Percentiles rank a stretch among this genome's conserved stretches.
Conservation (phyloP, 495 filamentous ascomycete species). For the Aspergillus incahuasiensis region DNA sequence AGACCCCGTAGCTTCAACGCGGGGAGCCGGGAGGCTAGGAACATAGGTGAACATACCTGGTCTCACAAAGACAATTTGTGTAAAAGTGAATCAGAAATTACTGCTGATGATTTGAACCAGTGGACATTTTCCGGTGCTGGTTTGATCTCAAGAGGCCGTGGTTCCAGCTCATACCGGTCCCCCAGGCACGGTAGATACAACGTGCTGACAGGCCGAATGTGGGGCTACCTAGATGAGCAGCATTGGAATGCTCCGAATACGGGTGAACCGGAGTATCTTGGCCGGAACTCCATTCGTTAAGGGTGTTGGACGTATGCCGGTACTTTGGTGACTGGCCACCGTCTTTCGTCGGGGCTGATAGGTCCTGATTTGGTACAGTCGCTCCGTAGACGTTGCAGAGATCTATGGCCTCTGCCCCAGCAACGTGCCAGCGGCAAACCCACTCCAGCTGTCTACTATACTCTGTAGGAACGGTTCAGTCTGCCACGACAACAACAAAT, state of each 20-base stretch:
- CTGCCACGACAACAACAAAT: neutral
- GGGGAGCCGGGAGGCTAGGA: neutral
- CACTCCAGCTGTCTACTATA: neutral
- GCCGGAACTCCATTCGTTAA: neutral
- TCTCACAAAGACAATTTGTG: too few species aligned
- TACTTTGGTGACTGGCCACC: neutral
- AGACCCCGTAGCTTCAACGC: neutral
- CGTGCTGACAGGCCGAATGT: neutral
- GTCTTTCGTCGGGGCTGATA: neutral
- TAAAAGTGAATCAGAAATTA: too few species aligned
- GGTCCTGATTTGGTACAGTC: neutral
- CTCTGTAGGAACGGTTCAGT: neutral
- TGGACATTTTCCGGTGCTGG: neutral
- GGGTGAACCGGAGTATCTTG: neutral
- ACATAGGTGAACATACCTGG: too few species aligned
- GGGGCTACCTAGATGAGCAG: neutral
- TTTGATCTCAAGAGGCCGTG: neutral
- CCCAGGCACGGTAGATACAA: neutral
- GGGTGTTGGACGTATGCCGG: neutral
- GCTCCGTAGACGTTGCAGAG: neutral
- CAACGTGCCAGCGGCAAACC: neutral
- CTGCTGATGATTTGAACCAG: too few species aligned
- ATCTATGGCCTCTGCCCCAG: neutral
- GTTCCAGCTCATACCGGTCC: neutral
- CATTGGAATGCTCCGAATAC: slow-evolving; percentile 1